These are phyloP conservation scores for Hamigera avellanea DNA, from an alignment of 495 filamentous ascomycete genomes.

Conservation along the genomic window DNA sequence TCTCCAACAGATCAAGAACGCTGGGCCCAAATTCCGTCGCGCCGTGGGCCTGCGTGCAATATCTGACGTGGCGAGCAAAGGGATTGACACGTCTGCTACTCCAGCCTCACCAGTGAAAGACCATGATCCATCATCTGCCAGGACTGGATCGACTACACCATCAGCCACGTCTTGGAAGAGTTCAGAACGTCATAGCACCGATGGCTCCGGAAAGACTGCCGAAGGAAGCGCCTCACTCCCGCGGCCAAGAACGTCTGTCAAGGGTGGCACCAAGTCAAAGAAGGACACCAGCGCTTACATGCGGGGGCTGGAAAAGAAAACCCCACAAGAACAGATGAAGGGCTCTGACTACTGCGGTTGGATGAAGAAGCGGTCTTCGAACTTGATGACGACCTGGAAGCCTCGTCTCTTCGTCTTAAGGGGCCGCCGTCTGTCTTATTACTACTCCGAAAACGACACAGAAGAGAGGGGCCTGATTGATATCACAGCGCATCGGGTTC, in stretches of 20 bases:
- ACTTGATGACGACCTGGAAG: constrained; percentile 95
- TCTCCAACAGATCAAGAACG: constrained; percentile 24
- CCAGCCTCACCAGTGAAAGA: constrained; percentile 52
- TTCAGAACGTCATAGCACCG: constrained; percentile 60
- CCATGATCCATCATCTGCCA: constrained; percentile 52
- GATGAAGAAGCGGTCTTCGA: constrained; percentile 99
- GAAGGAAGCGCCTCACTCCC: constrained; percentile 40
- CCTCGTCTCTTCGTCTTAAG: constrained; percentile 85
- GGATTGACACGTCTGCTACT: constrained; percentile 18
- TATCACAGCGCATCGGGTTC: constrained; percentile 89
- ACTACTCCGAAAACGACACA: constrained; percentile 84
- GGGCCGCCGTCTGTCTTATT: constrained; percentile 86
- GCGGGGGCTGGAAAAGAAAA: constrained; percentile 71
- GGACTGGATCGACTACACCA: constrained; percentile 78
- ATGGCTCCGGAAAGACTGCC: constrained; percentile 48
- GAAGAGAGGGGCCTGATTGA: constrained; percentile 95
- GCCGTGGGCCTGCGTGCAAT: constrained; percentile 62
- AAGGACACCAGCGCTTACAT: constrained; percentile 91
- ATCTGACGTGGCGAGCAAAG: constrained; percentile 52
- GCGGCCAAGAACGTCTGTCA: constrained; percentile 27
- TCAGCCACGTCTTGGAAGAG: constrained; percentile 60
- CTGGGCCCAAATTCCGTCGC: constrained; percentile 36
- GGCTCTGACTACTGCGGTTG: constrained; percentile 91
- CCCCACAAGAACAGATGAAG: constrained; percentile 72
- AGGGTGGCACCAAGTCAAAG: constrained; percentile 55